Base-by-base conservation (phyloP, 1,284 basidiomycete genomes). In the Ganoderma resinaceum region DNA sequence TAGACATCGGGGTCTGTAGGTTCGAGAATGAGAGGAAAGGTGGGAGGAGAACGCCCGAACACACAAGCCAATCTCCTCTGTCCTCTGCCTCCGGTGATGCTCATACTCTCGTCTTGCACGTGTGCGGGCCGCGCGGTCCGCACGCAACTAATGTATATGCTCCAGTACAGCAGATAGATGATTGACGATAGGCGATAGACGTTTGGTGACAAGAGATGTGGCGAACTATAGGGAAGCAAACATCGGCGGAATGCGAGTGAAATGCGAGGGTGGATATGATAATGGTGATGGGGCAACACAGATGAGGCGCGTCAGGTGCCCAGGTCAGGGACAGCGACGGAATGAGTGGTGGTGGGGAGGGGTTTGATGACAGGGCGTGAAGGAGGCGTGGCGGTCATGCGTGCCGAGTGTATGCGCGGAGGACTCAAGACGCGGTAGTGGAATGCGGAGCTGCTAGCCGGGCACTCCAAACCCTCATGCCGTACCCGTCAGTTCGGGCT, bases 401-500 rank as follows among this genome's bases (percentile, higher is more conserved):
- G 67, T 62, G 65, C 59, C 58, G 46, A 33, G 23, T 42, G 57
- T 9, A 46, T n/a, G 65, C 33, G 46, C 58, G 7, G 52, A 35
- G 31, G 55, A 35, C 31, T 58, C 42, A 23, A 14, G 16, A n/a
- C 29, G 31, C 29, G 62, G 12, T 20, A 40, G 49, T 18, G 65
- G 55, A 46, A 53, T 53, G 58, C 62, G 61, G 26, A 46, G 42
- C 18, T 12, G 42, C 14, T 38, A 23, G 52, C 29, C 46, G 62
- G 31, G 42, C 23, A 55, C 35, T 42, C 46, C 46, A 23, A 52
- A 26, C n/a, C 67, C 37, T 66, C 57, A 64, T 31, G 66, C 58
- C 40, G 63, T 42, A 43, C 69, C 72, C 33, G 68, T 67, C 20
- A 64, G 64, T 61, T 79, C 78, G 6, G 86, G n/a, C 38, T 60